Base-by-base conservation (phyloP, 176 grass and related monocot species). In the Carex cristatella region DNA sequence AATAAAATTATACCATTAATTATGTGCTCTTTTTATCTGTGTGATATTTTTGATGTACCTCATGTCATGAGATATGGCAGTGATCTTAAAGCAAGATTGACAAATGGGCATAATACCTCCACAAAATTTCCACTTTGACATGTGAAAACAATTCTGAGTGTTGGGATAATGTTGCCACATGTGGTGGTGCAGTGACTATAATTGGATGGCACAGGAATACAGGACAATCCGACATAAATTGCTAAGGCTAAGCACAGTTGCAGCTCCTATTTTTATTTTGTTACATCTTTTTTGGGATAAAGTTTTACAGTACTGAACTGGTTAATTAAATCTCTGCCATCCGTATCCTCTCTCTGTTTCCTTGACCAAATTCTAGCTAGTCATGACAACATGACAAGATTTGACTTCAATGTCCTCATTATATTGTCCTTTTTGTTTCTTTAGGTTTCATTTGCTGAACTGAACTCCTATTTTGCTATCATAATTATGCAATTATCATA, bases 311-410 rank as follows among this genome's bases (percentile, higher is more conserved):
- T 40, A 42, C 15, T 74, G n/a, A 10, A 51, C 70, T 53, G 16
- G 48, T 11, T 51, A 49, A 49, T 18, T 60, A 16, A 4, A 27
- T 74, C 70, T 51, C 70, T 74, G 70, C 3, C 42, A 12, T 49
- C 40, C 18, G 69, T 38, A 74, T 74, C 42, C 18, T 40, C 38
- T 40, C 38, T 51, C 44, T 74, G 42, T 4, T 4, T 74, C 44
- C 44, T 74, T 53, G 70, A 74, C 44, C 44, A 74, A 9, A 73
- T 73, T 73, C 69, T 12, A 8, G 38, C 38, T 40, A 13, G 44
- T 74, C 70, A 74, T 74, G 7, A 74, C 5, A 74, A 74, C 70
- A 23, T 28, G 70, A 74, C 70, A 74, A 74, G 70, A 74, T 74
- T 74, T 8, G 70, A 74, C 44, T 73, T 42, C 5, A 4, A 18